phyloP scores from a whole-genome alignment of 164 flowering plant species.

The Macadamia integrifolia region DNA sequence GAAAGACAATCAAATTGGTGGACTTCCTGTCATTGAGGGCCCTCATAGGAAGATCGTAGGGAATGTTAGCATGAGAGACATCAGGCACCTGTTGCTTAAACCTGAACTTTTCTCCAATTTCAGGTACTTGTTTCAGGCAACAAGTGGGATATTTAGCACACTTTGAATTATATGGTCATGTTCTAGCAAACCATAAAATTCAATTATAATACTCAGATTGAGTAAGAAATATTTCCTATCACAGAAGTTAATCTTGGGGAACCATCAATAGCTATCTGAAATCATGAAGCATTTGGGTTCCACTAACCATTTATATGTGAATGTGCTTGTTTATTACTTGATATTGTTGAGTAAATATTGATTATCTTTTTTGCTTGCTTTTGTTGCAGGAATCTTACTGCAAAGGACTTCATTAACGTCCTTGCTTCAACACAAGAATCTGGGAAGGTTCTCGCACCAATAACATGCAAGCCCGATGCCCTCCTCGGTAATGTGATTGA shows the following conservation, averaged over 20 bases:
- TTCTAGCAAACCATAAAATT: neutral
- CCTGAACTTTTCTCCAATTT: slow-evolving; percentile 77
- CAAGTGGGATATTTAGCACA: neutral
- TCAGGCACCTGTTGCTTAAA: slow-evolving; percentile 67
- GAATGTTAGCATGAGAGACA: slow-evolving; percentile 79
- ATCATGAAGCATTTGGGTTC: neutral
- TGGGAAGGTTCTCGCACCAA: slow-evolving; percentile 42
- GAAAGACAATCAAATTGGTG: slow-evolving; percentile 82
- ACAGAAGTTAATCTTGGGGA: neutral
- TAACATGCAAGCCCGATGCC: slow-evolving; percentile 59
- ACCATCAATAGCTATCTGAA: neutral
- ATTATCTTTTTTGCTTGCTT: neutral
- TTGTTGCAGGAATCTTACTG: slow-evolving; percentile 69
- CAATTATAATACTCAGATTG: neutral
- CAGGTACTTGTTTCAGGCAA: slow-evolving; percentile 41
- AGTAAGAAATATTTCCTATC: neutral
- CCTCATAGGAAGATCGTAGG: slow-evolving; percentile 59
- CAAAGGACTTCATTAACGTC: slow-evolving; percentile 53
- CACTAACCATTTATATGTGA: neutral
- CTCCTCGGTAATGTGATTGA: slow-evolving; percentile 60
- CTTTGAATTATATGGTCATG: neutral
- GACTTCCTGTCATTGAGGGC: slow-evolving; percentile 80
- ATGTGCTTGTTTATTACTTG: no score
- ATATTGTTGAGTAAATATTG: neutral
- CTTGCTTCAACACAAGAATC: slow-evolving; percentile 34